Base-by-base conservation (phyloP, 2,329 filamentous ascomycete species). In the Apiospora koreana region DNA sequence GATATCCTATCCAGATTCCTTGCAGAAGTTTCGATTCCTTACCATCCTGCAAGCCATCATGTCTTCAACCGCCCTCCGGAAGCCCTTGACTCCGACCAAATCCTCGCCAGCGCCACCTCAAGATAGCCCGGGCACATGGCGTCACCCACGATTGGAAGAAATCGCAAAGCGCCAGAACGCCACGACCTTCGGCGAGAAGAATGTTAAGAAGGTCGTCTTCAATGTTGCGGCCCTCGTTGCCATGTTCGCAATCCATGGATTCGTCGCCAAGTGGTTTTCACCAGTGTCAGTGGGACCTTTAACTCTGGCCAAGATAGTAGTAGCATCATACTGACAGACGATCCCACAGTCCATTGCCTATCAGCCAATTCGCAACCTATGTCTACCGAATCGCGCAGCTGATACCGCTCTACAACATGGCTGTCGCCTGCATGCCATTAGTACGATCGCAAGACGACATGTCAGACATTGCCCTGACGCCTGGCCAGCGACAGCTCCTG, bases 401-500 rank as follows among this genome's bases (percentile, higher is more conserved):
- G 12, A 74, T 93, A 2, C 90, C 92, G 3, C 74, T 92, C 66
- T 80, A 92, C 76, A 97, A 97, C 81, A 92, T 97, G 68, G 79
- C 84, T 72, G 76, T 91, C 69, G 93, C 94, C 46, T 83, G 93
- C 70, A 84, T 90, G 64, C 96, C 95, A 2, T 87, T 97, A 16
- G 81, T 94, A 76, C 88, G 91, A 73, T 86, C 87, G 58, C 86
- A 86, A 75, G 96, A 98, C 80, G 88, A 94, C 73, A 87, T 98
- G 73, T 86, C 91, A 80, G 96, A 99, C 80, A 97, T 99, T 67
- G 91, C 95, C 72, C 88, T 99, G 74, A 98, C 95, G 0, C 91
- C 93, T n/a, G 90, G 91, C 16, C 96, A 98, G 84, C 92, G 95
- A 72, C 87, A 91, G 73, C 88, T 97, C 18, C 89, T 99, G 68